Conservation (phyloP, 306 rosid genomes). For the Acmispon strigosus region DNA sequence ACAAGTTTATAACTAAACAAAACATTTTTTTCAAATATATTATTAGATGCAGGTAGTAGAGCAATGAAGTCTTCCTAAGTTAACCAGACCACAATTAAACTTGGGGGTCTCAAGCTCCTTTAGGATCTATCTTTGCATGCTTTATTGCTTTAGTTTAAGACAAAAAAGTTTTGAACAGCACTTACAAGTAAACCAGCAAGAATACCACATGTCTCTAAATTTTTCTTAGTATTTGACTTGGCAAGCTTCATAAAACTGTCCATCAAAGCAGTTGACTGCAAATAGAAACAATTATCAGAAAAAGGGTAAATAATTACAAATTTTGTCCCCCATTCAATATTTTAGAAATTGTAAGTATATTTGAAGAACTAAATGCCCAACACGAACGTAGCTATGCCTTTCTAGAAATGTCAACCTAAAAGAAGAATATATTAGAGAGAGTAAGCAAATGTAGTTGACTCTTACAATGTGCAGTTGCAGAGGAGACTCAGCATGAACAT, state of each 20-base stretch:
- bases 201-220: slow-evolving; percentile 93
- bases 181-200: slow-evolving; percentile 97
- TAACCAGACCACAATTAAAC: neutral
- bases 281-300: slow-evolving; percentile 25
- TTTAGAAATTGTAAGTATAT: neutral
- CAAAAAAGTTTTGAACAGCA: slow-evolving; percentile 12
- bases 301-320: neutral
- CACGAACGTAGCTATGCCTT: slow-evolving; percentile 6
- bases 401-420: neutral
- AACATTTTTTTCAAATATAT: neutral
- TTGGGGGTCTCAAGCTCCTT: neutral
- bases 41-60: neutral
- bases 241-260: slow-evolving; percentile 87
- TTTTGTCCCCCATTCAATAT: neutral
- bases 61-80: neutral
- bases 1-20: neutral
- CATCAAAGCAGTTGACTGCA: slow-evolving; percentile 89
- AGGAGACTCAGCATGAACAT: slow-evolving; percentile 60
- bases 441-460: slow-evolving; percentile 14
- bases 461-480: slow-evolving; percentile 86
- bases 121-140: neutral
- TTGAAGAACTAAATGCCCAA: slow-evolving; percentile 14
- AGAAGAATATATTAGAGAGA: neutral
- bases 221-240: slow-evolving; percentile 71
- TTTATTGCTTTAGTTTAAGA: neutral